Percentiles rank a stretch among this genome's conserved stretches.
Evolutionary conservation across 2,329 filamentous ascomycete genomes (phyloP).

Genomic region (Metarhizium anisopliae): DNA sequence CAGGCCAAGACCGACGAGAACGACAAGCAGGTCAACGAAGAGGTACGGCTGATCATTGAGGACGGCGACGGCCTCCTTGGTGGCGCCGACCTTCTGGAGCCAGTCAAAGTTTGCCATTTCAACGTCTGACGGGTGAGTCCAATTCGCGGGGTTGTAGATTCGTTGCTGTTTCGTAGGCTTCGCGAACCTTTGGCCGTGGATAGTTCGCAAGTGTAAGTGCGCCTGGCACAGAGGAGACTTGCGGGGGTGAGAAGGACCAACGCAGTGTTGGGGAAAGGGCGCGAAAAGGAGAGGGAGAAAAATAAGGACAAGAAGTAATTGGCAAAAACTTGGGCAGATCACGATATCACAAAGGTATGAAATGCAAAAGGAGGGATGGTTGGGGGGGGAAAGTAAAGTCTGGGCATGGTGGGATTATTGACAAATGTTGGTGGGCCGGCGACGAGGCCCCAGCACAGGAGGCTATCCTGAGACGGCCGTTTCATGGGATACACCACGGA

Average conservation of each 20-base stretch:
- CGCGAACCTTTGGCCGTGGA: too few relatives aligned
- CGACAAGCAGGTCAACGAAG: slow-evolving; percentile 48
- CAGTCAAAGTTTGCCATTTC: slow-evolving; percentile 47
- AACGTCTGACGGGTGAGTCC: not conserved
- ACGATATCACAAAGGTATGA: too few relatives aligned
- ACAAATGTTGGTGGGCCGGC: not conserved
- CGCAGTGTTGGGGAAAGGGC: not conserved
- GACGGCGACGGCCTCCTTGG: slow-evolving; percentile 46
- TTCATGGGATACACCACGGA: slow-evolving; percentile 3
- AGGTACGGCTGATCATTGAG: slow-evolving; percentile 53
- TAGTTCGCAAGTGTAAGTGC: not conserved
- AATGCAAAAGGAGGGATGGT: not conserved
- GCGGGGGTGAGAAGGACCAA: not conserved
- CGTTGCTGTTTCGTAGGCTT: too few relatives aligned
- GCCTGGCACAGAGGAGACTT: not conserved
- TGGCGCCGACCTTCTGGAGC: slow-evolving; percentile 47
- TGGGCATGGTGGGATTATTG: not conserved
- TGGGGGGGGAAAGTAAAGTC: not conserved
- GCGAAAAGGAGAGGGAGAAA: too few relatives aligned
- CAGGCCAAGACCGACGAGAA: slow-evolving; percentile 38
- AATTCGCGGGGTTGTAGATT: too few relatives aligned
- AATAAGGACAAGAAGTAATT: too few relatives aligned
- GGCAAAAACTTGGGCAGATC: too few relatives aligned
- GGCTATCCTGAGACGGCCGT: slow-evolving; percentile 10
- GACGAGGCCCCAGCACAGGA: slow-evolving; percentile 5